Evolutionary conservation across 768 basidiomycete genomes (phyloP), one percentile per base, ranked within the genome.

Genomic region (Galerina sulciceps): DNA sequence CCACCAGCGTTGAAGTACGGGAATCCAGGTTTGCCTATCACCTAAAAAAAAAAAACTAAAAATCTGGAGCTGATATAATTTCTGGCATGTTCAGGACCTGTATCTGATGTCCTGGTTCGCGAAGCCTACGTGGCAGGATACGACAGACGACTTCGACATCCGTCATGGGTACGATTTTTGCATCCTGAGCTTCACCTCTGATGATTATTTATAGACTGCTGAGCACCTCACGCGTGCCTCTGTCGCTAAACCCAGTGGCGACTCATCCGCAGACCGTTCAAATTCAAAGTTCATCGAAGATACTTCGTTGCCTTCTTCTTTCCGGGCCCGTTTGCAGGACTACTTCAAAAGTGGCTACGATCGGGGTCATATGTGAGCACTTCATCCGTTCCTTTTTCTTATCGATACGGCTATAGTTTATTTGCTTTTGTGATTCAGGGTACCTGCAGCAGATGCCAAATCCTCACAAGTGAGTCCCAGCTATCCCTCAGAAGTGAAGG

Each of bases 381-480:
- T 15, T 10, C 55, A n/a, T 43, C 37, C 22, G 8, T 38, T 42
- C 14, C 6, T 10, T 6, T 17, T n/a, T 42, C 13, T 34, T 35
- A 10, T 17, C 26, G 15, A 10, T 22, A 35, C n/a, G 15, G 26
- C 31, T 65, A 48, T 23, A 5, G 51, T 18, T 8, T 45, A 20
- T 20, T 46, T 20, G 20, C 20, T 42, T 22, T 50, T 59, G 20
- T 34, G 54, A 20, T 8, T 55, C 20, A 93, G 93, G 94, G 94
- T 96, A 0, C 95, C 96, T 35, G 96, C 96, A 17, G 96, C 96
- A 31, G 97, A 99, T 73, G 96, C 94, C 8, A 99, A 96, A 71
- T 74, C 78, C 34, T 94, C 92, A 14, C 94, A 95, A 75, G 89
- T 88, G 64, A 6, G 72, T 62, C 17, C n/a, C n/a, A n/a, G 41